Conservation (phyloP, 495 filamentous ascomycete species). For the Aspergillus sclerotiicarbonarius region DNA sequence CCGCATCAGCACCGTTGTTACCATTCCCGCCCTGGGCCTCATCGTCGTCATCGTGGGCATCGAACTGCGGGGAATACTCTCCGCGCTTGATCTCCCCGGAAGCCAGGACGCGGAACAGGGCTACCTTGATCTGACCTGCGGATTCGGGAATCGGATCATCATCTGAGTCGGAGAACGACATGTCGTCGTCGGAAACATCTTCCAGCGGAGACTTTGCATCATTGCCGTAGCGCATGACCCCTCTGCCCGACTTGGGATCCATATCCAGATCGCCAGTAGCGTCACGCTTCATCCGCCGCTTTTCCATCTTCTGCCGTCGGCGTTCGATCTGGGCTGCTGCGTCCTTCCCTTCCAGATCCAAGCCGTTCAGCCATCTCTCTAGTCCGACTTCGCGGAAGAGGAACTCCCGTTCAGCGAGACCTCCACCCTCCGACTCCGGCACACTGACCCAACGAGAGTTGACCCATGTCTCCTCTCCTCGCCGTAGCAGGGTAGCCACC, state of each 20-base stretch:
- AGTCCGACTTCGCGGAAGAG: slow-evolving; percentile 96
- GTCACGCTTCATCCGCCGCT: slow-evolving; percentile 68
- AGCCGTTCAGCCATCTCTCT: slow-evolving; percentile 90
- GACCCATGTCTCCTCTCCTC: slow-evolving; percentile 98
- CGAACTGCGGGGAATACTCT: slow-evolving; percentile 97
- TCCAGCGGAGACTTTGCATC: slow-evolving; percentile 71
- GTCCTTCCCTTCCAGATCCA: slow-evolving; percentile 86
- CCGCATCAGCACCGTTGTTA: slow-evolving; percentile 49
- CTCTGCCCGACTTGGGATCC: slow-evolving; percentile 43
- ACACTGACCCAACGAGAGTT: slow-evolving; percentile 97
- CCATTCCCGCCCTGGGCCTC: slow-evolving; percentile 48
- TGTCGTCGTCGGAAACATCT: slow-evolving; percentile 65
- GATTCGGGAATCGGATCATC: slow-evolving; percentile 92
- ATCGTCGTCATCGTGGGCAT: slow-evolving; percentile 93
- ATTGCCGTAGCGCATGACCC: slow-evolving; percentile 73
- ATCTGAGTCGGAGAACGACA: slow-evolving; percentile 72
- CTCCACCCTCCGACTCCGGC: slow-evolving; percentile 84
- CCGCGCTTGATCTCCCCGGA: slow-evolving; percentile 96
- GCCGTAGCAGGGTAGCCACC: slow-evolving; percentile 86
- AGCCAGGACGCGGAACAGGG: slow-evolving; percentile 90
- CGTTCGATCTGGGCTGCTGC: slow-evolving; percentile 87
- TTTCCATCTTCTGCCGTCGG: slow-evolving; percentile 82
- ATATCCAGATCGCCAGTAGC: slow-evolving; percentile 50
- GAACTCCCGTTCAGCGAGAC: slow-evolving; percentile 94
- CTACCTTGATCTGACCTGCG: slow-evolving; percentile 96